Conservation (phyloP, 1,284 basidiomycete genomes). For the Dichomitus squalens region DNA sequence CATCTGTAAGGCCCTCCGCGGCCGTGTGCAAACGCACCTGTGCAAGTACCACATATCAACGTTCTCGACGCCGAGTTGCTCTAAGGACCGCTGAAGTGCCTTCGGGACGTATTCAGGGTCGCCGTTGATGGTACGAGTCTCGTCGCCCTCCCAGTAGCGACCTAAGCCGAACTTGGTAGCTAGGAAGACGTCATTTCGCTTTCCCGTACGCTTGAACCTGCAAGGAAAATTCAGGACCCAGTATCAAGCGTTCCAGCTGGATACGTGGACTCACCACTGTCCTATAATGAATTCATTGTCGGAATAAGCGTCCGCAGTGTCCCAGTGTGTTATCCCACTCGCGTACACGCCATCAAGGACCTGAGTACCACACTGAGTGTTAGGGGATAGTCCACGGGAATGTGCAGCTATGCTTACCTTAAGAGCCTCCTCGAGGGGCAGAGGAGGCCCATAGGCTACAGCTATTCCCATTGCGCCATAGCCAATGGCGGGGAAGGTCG, state of each 20-base stretch:
- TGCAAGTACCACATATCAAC: constrained; percentile 42
- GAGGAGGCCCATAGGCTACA: constrained; percentile 26
- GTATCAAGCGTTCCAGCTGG: background rate
- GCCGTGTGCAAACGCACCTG: constrained; percentile 25
- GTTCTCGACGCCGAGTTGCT: constrained; percentile 36
- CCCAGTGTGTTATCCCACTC: constrained; percentile 29
- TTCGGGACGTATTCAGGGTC: constrained; percentile 30
- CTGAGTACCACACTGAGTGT: constrained; percentile 9
- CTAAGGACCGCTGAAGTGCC: constrained; percentile 35
- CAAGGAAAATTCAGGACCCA: background rate
- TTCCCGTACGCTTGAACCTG: constrained; percentile 42
- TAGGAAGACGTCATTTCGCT: constrained; percentile 45
- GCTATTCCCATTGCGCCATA: constrained; percentile 34
- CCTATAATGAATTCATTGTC: constrained; percentile 33
- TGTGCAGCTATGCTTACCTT: constrained; percentile 15
- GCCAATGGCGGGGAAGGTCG: constrained; percentile 29
- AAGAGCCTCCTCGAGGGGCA: constrained; percentile 31
- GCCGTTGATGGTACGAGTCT: constrained; percentile 18
- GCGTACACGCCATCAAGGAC: constrained; percentile 28
- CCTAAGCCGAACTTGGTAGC: constrained; percentile 47
- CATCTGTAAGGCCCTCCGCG: background rate
- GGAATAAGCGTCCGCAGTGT: constrained; percentile 30
- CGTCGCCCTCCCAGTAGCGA: constrained; percentile 23
- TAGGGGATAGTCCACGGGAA: background rate
- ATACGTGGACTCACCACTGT: constrained; percentile 24